Conservation (phyloP, 2,329 filamentous ascomycete genomes). For the Juglanconis oblonga region DNA sequence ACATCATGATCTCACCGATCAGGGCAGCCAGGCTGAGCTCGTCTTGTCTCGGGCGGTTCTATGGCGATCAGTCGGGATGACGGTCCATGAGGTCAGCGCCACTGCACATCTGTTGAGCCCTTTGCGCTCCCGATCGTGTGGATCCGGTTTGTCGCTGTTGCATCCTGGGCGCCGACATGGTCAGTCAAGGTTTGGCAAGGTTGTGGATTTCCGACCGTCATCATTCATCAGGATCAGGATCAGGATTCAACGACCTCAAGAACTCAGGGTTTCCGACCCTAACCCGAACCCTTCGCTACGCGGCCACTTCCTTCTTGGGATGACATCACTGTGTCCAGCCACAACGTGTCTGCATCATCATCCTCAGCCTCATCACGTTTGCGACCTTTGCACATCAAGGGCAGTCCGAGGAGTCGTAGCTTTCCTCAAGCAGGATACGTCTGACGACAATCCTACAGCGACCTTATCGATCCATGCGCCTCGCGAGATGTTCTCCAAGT, state of each 20-base stretch:
- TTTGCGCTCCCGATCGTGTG: too few species aligned
- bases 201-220: too few species aligned
- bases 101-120: not conserved
- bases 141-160: too few species aligned
- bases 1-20: constrained; percentile 7
- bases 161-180: too few species aligned
- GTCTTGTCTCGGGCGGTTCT: not conserved
- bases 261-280: not conserved
- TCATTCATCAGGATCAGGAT: too few species aligned
- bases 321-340: not conserved
- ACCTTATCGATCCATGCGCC: not conserved
- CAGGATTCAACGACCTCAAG: too few species aligned
- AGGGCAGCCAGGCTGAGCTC: not conserved
- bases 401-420: not conserved
- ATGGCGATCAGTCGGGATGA: not conserved
- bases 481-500: constrained; percentile 14
- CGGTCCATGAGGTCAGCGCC: constrained; percentile 1
- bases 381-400: not conserved
- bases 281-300: not conserved
- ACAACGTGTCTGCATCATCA: not conserved
- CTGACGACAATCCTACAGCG: too few species aligned
- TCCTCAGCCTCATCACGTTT: too few species aligned
- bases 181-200: too few species aligned
- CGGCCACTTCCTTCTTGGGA: not conserved
- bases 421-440: too few species aligned